Evolutionary conservation across 768 basidiomycete species (phyloP), one percentile per base, ranked within the genome.

Genomic region (Rickenella mellea): DNA sequence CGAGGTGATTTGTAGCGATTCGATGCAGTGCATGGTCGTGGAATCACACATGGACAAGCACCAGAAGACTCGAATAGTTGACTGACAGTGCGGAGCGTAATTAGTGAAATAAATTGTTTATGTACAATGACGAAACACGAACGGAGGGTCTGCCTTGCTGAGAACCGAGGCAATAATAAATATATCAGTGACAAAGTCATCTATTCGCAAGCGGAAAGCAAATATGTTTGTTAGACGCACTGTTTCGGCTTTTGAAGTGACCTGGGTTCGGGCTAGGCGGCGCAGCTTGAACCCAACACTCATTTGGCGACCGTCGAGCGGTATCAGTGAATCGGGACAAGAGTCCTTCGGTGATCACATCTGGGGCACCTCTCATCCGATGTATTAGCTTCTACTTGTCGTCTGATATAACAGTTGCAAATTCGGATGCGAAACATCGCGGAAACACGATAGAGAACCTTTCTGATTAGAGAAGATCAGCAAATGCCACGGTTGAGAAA

Each of bases 251-350:
- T 77, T 70, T 5, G 80, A 69, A 2, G 92, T 96, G 17, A 71
- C 57, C 42, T 70, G 68, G 0, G 61, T 61, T 51, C 58, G 78
- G 60, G 20, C 19, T 35, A 25, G 2, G 22, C 11, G 3, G 21
- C 15, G 39, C 40, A 30, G n/a, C 38, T 33, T 17, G 9, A 31
- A 42, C 21, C 28, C 17, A 14, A 63, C 75, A 32, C 47, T 87
- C 85, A n/a, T 69, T 69, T 14, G 73, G 74, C 3, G 80, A 78
- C 6, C 75, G 82, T 51, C 85, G 67, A 3, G 78, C 61, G 0
- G 65, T 71, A 61, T 96, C 90, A 0, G 91, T 80, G 62, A 94
- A 98, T 41, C 87, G 69, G 3, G 78, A 68, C 20, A 91, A 52
- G 17, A 96, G 65, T 5, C 82, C 76, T 39, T 93, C 87, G 19